Conservation (phyloP, 2,329 filamentous ascomycete species). For the Trichoderma brevicompactum region DNA sequence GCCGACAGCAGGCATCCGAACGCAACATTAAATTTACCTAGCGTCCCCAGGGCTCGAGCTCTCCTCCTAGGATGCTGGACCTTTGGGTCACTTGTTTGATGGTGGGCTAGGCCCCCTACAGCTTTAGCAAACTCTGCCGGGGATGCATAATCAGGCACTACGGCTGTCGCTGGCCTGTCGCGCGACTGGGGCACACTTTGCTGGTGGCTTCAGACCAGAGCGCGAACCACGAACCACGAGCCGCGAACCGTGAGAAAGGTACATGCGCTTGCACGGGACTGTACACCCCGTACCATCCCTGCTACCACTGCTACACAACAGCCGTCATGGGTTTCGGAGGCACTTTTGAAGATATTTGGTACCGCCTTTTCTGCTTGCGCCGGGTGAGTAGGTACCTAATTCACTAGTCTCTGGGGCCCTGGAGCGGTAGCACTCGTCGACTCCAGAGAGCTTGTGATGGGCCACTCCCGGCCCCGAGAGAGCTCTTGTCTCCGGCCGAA, state of each 20-base stretch:
- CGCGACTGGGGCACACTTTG: slow-evolving; percentile 10
- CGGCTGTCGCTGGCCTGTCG: slow-evolving; percentile 29
- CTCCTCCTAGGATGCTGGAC: slow-evolving; percentile 20
- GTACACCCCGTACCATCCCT: slow-evolving; percentile 11
- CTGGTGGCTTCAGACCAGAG: slow-evolving; percentile 17
- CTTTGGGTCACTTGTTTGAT: slow-evolving; percentile 22
- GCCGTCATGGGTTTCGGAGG: slow-evolving; percentile 26
- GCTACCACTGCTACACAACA: slow-evolving; percentile 14
- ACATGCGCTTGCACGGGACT: neutral
- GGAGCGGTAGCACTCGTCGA: neutral
- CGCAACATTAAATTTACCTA: slow-evolving; percentile 20
- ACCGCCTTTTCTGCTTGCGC: slow-evolving; percentile 7
- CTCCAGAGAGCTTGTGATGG: neutral
- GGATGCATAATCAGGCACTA: slow-evolving; percentile 26
- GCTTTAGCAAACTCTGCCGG: slow-evolving; percentile 3
- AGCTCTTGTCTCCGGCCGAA: slow-evolving; percentile 24
- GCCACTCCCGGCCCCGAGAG: slow-evolving; percentile 23
- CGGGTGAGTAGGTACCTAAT: neutral
- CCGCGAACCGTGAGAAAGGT: slow-evolving; percentile 23
- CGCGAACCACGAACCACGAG: slow-evolving; percentile 27
- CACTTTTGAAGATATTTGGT: slow-evolving; percentile 20
- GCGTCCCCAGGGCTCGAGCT: slow-evolving; percentile 17
- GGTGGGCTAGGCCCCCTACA: slow-evolving; percentile 7
- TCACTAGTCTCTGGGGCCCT: slow-evolving; percentile 10
- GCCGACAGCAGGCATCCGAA: slow-evolving; percentile 21